A percentile compares a stretch with the other conserved stretches of the same genome.
Evolutionary conservation across 2,329 filamentous ascomycete genomes (phyloP).

Genomic region (Pseudogymnoascus sp.): DNA sequence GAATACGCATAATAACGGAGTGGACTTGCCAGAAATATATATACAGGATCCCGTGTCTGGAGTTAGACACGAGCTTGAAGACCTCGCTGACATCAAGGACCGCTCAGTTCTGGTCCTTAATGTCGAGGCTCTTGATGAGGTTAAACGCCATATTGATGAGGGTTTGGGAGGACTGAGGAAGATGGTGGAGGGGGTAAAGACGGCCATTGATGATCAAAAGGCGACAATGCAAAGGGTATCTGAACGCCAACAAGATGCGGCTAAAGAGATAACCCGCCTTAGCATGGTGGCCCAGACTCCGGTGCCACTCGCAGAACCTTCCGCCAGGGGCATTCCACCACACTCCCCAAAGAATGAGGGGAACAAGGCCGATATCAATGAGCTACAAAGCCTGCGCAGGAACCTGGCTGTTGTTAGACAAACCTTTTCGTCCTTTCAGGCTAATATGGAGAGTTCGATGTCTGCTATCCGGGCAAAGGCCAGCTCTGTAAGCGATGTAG

Average conservation of each 20-base stretch:
- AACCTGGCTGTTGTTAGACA: conserved; percentile 89
- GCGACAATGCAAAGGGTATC: conserved; percentile 78
- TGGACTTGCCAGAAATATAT: conserved; percentile 92
- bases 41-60: conserved; percentile 94
- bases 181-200: conserved; percentile 79
- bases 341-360: conserved; percentile 22
- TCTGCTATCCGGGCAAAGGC: conserved; percentile 74
- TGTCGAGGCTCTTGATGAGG: conserved; percentile 86
- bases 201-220: conserved; percentile 76
- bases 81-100: conserved; percentile 88
- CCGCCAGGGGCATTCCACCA: background rate
- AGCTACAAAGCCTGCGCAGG: conserved; percentile 74
- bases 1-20: conserved; percentile 92
- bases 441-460: conserved; percentile 86
- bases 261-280: conserved; percentile 69
- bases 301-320: background rate
- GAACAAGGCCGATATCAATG: conserved; percentile 57
- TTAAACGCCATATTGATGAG: conserved; percentile 93
- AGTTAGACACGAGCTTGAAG: conserved; percentile 93
- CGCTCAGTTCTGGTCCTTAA: conserved; percentile 92
- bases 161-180: conserved; percentile 72
- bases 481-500: conserved; percentile 67
- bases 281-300: conserved; percentile 18
- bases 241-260: conserved; percentile 81
- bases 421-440: conserved; percentile 85